Percentiles rank a stretch among this genome's conserved stretches.
Evolutionary conservation across 495 filamentous ascomycete genomes (phyloP).

Genomic region (Aspergillus olivimuriae): DNA sequence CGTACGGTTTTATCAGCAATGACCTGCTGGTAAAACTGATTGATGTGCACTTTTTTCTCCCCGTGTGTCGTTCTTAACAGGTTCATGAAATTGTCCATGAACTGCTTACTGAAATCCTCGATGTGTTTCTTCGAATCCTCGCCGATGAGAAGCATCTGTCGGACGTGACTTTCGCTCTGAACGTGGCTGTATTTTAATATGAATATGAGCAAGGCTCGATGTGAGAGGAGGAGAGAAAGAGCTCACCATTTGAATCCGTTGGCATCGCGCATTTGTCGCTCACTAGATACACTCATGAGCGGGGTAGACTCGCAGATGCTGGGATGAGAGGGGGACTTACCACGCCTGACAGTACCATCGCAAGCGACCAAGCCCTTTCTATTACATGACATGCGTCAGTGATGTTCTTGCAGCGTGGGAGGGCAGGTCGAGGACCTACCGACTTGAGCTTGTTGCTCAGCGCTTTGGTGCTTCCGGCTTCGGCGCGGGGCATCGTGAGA

Average conservation of each 20-base stretch:
- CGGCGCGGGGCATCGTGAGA: slow-evolving; percentile 96
- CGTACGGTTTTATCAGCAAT: slow-evolving; percentile 33
- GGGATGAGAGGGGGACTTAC: too few relatives aligned
- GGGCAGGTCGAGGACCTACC: slow-evolving; percentile 11
- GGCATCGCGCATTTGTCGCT: slow-evolving; percentile 45
- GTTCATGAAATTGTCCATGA: slow-evolving; percentile 71
- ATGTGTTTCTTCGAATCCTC: slow-evolving; percentile 77
- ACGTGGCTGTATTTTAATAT: slow-evolving; percentile 56
- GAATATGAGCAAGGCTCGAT: neutral
- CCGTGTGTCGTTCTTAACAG: slow-evolving; percentile 73
- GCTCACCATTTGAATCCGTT: slow-evolving; percentile 48
- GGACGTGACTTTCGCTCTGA: slow-evolving; percentile 73
- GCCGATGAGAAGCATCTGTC: slow-evolving; percentile 78
- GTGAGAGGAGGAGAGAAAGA: neutral
- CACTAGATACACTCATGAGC: too few relatives aligned
- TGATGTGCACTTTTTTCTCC: slow-evolving; percentile 77
- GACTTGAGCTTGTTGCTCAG: slow-evolving; percentile 81
- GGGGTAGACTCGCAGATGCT: slow-evolving; percentile 63
- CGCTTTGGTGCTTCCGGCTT: slow-evolving; percentile 80
- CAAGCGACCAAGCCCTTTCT: slow-evolving; percentile 78
- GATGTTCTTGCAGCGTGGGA: neutral
- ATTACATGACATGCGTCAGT: slow-evolving; percentile 14
- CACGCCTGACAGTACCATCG: slow-evolving; percentile 62
- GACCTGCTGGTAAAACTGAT: slow-evolving; percentile 88
- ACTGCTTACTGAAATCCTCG: slow-evolving; percentile 67